Percentiles rank a stretch among this genome's conserved stretches.
These are phyloP conservation scores for Jamesozyma rosinii DNA, from an alignment of 805 yeast species.

Conservation along the genomic window DNA sequence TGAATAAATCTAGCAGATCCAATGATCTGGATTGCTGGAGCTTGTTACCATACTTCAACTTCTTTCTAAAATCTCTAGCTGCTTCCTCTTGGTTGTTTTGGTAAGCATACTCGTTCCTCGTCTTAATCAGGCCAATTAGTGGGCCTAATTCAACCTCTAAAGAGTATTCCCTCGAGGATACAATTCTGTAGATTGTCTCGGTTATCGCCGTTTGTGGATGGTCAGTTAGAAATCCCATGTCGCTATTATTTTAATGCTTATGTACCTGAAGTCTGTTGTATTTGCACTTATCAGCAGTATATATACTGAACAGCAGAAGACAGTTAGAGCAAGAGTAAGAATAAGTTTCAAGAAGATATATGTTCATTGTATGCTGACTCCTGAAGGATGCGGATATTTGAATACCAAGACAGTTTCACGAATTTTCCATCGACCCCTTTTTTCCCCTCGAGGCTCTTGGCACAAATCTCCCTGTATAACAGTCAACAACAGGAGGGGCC, in stretches of 20 bases:
- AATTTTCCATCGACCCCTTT: no score
- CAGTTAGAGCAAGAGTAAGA: no score
- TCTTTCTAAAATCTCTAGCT: constrained; percentile 83
- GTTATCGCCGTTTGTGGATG: constrained; percentile 67
- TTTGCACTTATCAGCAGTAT: no score
- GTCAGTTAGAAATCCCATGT: constrained; percentile 47
- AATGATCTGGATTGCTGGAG: constrained; percentile 61
- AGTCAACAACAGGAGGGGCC: no score
- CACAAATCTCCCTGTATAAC: no score
- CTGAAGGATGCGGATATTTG: no score
- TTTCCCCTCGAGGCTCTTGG: no score
- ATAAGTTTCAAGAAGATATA: no score
- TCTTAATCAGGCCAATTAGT: constrained; percentile 30
- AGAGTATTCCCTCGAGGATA: constrained; percentile 24
- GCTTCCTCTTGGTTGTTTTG: constrained; percentile 51
- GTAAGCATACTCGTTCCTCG: constrained; percentile 21
- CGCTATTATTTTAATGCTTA: not conserved
- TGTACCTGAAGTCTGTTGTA: no score
- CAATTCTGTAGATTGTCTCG: constrained; percentile 47
- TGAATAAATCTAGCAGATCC: constrained; percentile 48
- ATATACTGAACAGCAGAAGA: no score
- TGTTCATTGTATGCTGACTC: no score
- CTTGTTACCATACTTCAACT: constrained; percentile 71
- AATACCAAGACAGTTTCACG: no score
- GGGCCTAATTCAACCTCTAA: constrained; percentile 32